These are phyloP conservation scores for Stylosanthes scabra DNA, from an alignment of 331 rosid genomes.

Conservation along the genomic window DNA sequence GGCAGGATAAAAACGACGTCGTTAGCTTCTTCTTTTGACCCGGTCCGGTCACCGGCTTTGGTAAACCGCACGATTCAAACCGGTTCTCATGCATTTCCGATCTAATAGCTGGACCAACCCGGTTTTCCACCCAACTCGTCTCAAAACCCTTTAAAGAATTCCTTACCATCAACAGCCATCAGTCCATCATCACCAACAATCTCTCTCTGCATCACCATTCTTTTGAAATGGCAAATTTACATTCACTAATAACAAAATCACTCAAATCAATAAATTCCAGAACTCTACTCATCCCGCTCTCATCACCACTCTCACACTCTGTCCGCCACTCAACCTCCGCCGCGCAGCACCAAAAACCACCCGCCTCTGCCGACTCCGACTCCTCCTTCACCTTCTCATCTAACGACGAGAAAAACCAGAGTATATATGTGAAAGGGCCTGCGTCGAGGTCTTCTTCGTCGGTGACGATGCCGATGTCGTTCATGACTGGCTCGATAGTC, in stretches of 20 bases:
- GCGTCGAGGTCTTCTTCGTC: slow-evolving; percentile 49
- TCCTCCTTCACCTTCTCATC: slow-evolving; percentile 69
- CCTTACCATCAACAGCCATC: not conserved
- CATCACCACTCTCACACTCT: slow-evolving; percentile 34
- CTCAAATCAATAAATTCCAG: not conserved
- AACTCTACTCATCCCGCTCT: slow-evolving; percentile 30
- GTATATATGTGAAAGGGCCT: slow-evolving; percentile 60
- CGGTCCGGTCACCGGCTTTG: too few species aligned
- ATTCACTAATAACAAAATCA: not conserved
- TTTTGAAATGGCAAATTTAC: not conserved
- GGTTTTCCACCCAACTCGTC: too few species aligned
- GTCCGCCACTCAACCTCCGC: slow-evolving; percentile 48
- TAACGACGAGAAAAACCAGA: slow-evolving; percentile 43
- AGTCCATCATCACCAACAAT: not conserved
- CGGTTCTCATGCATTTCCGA: too few species aligned
- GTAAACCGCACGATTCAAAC: too few species aligned
- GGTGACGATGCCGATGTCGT: slow-evolving; percentile 94
- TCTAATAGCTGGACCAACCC: too few species aligned
- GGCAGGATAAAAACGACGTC: too few species aligned
- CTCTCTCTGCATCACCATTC: not conserved
- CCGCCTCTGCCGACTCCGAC: not conserved
- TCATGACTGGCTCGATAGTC: slow-evolving; percentile 91
- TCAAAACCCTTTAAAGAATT: not conserved
- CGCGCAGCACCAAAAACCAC: slow-evolving; percentile 38
- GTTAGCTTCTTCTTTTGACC: too few species aligned